phyloP scores from a whole-genome alignment of 177 flowering plant genomes.

The Vitis hybrid region DNA sequence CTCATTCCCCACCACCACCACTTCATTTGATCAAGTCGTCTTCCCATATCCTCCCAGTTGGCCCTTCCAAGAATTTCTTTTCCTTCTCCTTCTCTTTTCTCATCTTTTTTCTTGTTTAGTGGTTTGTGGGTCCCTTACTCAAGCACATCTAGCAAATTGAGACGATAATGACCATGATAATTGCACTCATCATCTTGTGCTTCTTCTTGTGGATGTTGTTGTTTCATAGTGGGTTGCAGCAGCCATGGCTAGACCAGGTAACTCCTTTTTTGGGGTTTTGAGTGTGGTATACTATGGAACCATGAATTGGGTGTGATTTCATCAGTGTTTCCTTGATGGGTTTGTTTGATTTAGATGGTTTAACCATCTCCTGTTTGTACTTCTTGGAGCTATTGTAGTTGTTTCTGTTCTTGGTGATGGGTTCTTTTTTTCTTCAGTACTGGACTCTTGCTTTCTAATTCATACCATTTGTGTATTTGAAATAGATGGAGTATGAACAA shows the following conservation, averaged over 20 bases:
- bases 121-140: conserved; percentile 33
- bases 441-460: too few species aligned
- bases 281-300: too few species aligned
- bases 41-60: conserved; percentile 18
- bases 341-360: not conserved
- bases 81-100: not conserved
- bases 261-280: not conserved
- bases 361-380: not conserved
- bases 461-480: too few species aligned
- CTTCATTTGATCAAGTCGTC: conserved; percentile 8
- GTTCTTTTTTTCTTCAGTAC: not conserved
- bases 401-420: not conserved
- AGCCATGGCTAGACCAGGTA: conserved; percentile 21
- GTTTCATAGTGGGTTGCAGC: conserved; percentile 7
- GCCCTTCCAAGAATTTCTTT: conserved; percentile 8
- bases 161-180: conserved; percentile 13
- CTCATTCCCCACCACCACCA: conserved; percentile 24
- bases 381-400: too few species aligned
- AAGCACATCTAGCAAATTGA: conserved; percentile 7
- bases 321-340: not conserved
- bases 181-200: conserved; percentile 5
- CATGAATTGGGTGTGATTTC: too few species aligned
- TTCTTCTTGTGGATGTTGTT: conserved; percentile 9
- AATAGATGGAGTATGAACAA: too few species aligned
- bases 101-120: conserved; percentile 5